Percentiles rank a stretch among this genome's conserved stretches.
phyloP scores from a whole-genome alignment of 2,329 filamentous ascomycete species.

The Keithomyces neogunnii region DNA sequence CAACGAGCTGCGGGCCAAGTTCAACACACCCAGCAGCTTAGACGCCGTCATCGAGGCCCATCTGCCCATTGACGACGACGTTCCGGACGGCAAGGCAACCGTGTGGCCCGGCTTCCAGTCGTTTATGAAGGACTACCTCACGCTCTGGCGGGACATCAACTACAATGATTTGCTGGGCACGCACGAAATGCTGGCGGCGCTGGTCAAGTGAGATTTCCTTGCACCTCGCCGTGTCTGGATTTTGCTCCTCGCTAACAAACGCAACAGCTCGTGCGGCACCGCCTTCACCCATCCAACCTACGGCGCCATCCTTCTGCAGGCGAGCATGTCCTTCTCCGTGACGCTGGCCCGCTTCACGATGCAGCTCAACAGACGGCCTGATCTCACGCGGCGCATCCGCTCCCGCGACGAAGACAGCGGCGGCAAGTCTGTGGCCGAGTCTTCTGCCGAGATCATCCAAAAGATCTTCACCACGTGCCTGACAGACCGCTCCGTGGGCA shows the following conservation, averaged over 20 bases:
- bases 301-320: slow-evolving; percentile 74
- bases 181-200: slow-evolving; percentile 62
- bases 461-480: slow-evolving; percentile 87
- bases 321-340: slow-evolving; percentile 73
- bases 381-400: slow-evolving; percentile 61
- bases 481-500: slow-evolving; percentile 64
- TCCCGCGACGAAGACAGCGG: slow-evolving; percentile 53
- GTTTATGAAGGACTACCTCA: slow-evolving; percentile 74
- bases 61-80: slow-evolving; percentile 57
- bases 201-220: slow-evolving; percentile 59
- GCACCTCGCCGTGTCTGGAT: too few species aligned
- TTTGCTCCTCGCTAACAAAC: background rate
- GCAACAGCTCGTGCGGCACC: slow-evolving; percentile 64
- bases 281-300: slow-evolving; percentile 73
- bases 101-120: slow-evolving; percentile 69
- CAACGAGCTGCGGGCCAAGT: slow-evolving; percentile 54
- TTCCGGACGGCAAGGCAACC: slow-evolving; percentile 53
- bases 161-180: slow-evolving; percentile 66
- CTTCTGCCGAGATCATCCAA: slow-evolving; percentile 80
- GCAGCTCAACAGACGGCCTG: slow-evolving; percentile 70
- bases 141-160: slow-evolving; percentile 73
- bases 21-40: slow-evolving; percentile 41
- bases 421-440: slow-evolving; percentile 73
- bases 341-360: slow-evolving; percentile 77
- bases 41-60: slow-evolving; percentile 54